Evolutionary conservation across 225 moss, liverwort and hornwort species (phyloP).

Genomic region (Pseudoscleropodium purum): DNA sequence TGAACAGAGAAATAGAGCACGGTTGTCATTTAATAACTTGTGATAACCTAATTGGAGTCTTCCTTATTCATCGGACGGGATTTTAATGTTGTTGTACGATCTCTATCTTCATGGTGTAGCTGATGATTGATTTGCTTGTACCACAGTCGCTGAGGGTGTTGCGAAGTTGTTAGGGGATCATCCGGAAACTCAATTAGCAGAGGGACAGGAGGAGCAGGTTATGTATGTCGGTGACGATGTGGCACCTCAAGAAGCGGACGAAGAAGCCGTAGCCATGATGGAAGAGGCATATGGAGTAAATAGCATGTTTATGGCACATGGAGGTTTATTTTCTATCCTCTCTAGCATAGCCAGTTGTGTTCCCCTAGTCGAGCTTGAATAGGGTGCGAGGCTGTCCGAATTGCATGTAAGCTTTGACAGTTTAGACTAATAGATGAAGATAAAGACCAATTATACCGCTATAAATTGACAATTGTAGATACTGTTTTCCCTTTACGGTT

Average conservation of each 20-base stretch:
- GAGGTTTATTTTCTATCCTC: conserved; percentile 45
- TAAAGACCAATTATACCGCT: too few species aligned
- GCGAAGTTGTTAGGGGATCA: conserved; percentile 52
- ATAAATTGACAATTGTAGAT: not conserved
- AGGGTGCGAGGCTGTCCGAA: not conserved
- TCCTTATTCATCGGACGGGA: not conserved
- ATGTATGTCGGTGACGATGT: conserved; percentile 82
- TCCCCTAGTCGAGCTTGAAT: not conserved
- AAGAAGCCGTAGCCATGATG: conserved; percentile 88
- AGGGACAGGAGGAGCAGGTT: conserved; percentile 96
- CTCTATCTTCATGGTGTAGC: not conserved
- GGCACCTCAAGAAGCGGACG: conserved; percentile 77
- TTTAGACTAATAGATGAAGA: not conserved
- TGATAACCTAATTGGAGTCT: not conserved
- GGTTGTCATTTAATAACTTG: not conserved
- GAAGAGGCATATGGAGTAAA: conserved; percentile 72
- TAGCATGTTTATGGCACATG: conserved; percentile 60
- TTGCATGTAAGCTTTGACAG: not conserved
- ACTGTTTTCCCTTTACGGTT: not conserved
- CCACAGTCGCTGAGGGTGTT: conserved; percentile 68
- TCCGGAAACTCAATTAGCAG: conserved; percentile 38
- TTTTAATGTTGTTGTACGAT: not conserved
- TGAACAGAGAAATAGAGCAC: not conserved
- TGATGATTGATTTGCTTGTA: conserved; percentile 5
- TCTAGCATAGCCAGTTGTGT: not conserved